Evolutionary conservation across 306 rosid species (phyloP), one percentile per base, ranked within the genome.

Genomic region (Inga leiocalycina): DNA sequence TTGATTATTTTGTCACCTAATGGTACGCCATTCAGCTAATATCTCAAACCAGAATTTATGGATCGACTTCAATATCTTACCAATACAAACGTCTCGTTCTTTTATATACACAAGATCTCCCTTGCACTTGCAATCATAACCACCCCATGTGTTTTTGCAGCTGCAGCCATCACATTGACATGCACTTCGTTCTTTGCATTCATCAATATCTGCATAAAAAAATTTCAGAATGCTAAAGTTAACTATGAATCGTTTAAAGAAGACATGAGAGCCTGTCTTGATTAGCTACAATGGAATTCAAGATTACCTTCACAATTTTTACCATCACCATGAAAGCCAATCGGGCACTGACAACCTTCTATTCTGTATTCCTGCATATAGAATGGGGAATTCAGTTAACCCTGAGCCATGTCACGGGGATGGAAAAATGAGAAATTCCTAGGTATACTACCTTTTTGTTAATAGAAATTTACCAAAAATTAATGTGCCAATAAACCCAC

Each of bases 241-340:
- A 52, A 72, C 32, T 27, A 39, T 12, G 27, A 71, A 46, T 16
- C 10, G 19, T 48, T 32, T 62, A 69, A 69, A 73, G 73, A 54
- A 74, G 11, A 78, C 11, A n/a, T 16, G 4, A 69, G 34, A 41
- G 43, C 43, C 30, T 34, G 49, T 67, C 61, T 19, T 61, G 34
- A 39, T 59, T 71, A 74, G 48, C 57, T 30, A 79, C 27, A 27
- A 32, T 43, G 64, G 64, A 85, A 79, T 45, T 15, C 61, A 84
- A 71, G 52, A 69, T 87, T 70, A 95, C 99, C 99, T 89, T 90
- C 84, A 34, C 98, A 95, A 65, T 84, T 87, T 13, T 80, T 37
- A 30, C 99, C 98, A 65, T 93, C 89, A 32, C 96, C 98, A 1
- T 0, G 74, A 82, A 95, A 95, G 46, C 99, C 98, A 46, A n/a